phyloP scores from a whole-genome alignment of 2,329 filamentous ascomycete genomes.

The Exserohilum turcica region DNA sequence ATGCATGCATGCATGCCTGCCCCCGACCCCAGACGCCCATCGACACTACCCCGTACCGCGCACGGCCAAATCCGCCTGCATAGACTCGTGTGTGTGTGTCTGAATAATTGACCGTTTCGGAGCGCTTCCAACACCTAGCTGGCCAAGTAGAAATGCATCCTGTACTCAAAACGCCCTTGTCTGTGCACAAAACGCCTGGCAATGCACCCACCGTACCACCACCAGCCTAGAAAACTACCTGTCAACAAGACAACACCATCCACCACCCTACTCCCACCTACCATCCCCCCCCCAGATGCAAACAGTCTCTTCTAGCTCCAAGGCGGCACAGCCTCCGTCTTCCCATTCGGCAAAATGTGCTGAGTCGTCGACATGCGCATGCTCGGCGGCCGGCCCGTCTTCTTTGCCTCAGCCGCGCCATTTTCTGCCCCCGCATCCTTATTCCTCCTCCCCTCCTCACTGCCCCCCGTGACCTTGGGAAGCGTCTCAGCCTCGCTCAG shows the following conservation, averaged over 20 bases:
- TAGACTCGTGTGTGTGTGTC: not conserved
- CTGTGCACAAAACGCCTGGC: constrained; percentile 7
- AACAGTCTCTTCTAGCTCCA: constrained; percentile 1
- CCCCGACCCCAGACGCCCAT: too few species aligned
- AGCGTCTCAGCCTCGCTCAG: constrained; percentile 26
- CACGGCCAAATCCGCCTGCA: not conserved
- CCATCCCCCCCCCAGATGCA: not conserved
- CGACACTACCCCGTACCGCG: not conserved
- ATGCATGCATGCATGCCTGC: too few species aligned
- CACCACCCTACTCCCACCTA: too few species aligned
- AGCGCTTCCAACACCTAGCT: not conserved
- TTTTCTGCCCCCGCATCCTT: not conserved
- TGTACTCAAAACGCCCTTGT: constrained; percentile 1
- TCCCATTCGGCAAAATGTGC: constrained; percentile 18
- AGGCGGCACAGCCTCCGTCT: constrained; percentile 12
- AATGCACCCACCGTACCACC: constrained; percentile 10
- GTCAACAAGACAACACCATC: not conserved
- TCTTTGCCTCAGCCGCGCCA: constrained; percentile 5
- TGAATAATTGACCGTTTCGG: not conserved
- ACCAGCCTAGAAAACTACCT: not conserved
- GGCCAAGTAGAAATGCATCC: not conserved
- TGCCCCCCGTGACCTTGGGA: not conserved
- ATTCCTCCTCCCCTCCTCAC: not conserved
- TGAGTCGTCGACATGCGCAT: constrained; percentile 23
- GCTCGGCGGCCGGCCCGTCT: constrained; percentile 18